phyloP scores from a whole-genome alignment of 768 basidiomycete genomes.

The Leccinum pellstonianum region DNA sequence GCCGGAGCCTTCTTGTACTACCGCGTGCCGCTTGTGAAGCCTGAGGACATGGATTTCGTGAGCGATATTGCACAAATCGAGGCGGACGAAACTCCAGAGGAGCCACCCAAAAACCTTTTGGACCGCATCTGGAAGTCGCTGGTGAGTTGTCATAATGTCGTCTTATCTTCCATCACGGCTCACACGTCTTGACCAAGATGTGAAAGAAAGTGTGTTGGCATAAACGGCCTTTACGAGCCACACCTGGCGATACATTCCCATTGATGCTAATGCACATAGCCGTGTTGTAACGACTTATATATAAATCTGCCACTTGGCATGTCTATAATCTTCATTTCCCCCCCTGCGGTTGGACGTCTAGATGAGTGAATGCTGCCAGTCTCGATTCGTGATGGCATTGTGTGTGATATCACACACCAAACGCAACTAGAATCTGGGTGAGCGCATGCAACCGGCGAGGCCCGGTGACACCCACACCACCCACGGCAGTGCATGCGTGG shows the following conservation, averaged over 20 bases:
- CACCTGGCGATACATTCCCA: background rate
- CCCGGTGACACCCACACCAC: too few species aligned
- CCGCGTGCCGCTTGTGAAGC: constrained; percentile 20
- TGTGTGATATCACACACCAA: background rate
- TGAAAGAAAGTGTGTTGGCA: constrained; percentile 7
- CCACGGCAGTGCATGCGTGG: background rate
- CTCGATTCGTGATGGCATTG: background rate
- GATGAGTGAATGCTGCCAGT: background rate
- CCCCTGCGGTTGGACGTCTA: background rate
- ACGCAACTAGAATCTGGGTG: background rate
- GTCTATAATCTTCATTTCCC: background rate
- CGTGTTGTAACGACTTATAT: constrained; percentile 1
- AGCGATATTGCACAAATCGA: constrained; percentile 68
- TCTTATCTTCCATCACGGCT: background rate
- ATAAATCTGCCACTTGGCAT: background rate
- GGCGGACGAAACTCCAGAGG: constrained; percentile 68
- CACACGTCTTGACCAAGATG: constrained; percentile 19
- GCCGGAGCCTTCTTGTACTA: constrained; percentile 50
- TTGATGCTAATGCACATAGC: constrained; percentile 1
- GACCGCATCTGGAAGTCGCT: constrained; percentile 81
- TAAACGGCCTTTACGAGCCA: background rate
- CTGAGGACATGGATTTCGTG: constrained; percentile 84
- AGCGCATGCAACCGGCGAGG: background rate
- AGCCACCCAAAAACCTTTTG: constrained; percentile 60
- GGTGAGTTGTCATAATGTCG: constrained; percentile 42